Evolutionary conservation across 2,329 filamentous ascomycete species (phyloP).

Genomic region (Alternaria conjuncta): DNA sequence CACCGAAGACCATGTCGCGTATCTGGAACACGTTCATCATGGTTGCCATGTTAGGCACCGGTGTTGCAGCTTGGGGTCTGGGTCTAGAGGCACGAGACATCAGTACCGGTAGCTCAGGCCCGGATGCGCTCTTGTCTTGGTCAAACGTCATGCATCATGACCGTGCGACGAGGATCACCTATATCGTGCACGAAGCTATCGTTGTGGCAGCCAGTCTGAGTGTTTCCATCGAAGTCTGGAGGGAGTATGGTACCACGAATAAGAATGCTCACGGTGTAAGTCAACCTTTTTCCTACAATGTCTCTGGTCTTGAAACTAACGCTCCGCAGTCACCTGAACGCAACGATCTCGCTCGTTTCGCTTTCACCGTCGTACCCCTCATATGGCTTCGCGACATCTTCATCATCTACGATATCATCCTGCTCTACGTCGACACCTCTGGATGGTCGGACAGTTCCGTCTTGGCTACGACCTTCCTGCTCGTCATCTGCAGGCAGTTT

Average conservation of each 20-base stretch:
- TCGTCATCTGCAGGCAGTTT: slow-evolving; percentile 6
- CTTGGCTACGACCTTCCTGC: slow-evolving; percentile 3
- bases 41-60: slow-evolving; percentile 5
- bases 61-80: slow-evolving; percentile 6
- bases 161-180: neutral
- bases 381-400: slow-evolving; percentile 13
- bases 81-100: neutral
- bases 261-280: slow-evolving; percentile 4
- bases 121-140: slow-evolving; percentile 1
- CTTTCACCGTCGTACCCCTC: slow-evolving; percentile 4
- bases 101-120: neutral
- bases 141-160: neutral
- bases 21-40: slow-evolving; percentile 11
- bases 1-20: neutral
- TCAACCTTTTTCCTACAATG: neutral
- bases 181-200: slow-evolving; percentile 8
- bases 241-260: slow-evolving; percentile 6
- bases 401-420: slow-evolving; percentile 10
- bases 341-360: slow-evolving; percentile 7
- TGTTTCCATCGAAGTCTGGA: slow-evolving; percentile 2
- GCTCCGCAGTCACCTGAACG: slow-evolving; percentile 1
- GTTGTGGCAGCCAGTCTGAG: slow-evolving; percentile 6
- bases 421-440: neutral
- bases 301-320: neutral
- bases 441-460: neutral